Percentiles rank a stretch among this genome's conserved stretches.
These are phyloP conservation scores for Camillea tinctor DNA, from an alignment of 2,329 filamentous ascomycete species.

Conservation along the genomic window DNA sequence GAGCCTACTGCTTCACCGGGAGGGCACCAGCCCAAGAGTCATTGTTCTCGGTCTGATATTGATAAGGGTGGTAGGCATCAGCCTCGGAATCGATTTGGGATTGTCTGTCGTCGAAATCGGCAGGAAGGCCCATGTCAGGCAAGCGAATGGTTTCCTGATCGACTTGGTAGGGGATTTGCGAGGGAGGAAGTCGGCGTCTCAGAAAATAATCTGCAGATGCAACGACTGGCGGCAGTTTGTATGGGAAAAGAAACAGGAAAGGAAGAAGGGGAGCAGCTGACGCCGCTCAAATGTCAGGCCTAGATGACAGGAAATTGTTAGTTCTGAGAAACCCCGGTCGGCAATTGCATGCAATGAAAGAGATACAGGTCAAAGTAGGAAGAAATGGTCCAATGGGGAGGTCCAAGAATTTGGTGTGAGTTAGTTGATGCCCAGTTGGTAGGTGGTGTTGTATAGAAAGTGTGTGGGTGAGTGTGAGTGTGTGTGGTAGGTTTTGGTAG, in stretches of 20 bases:
- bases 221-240: conserved; percentile 15
- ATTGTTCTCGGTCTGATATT: conserved; percentile 85
- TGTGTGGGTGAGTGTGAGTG: no score
- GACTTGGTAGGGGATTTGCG: conserved; percentile 3
- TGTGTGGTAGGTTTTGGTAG: neutral
- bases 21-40: conserved; percentile 89
- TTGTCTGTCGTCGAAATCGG: conserved; percentile 69
- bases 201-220: conserved; percentile 17
- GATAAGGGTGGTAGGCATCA: conserved; percentile 67
- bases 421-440: conserved; percentile 7
- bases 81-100: conserved; percentile 59
- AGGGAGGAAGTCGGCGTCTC: conserved; percentile 18
- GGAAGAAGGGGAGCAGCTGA: conserved; percentile 24
- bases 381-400: conserved; percentile 17
- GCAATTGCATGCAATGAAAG: conserved; percentile 10
- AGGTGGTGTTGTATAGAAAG: conserved; percentile 12
- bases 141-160: conserved; percentile 36
- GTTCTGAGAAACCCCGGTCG: conserved; percentile 9
- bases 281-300: conserved; percentile 26
- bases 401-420: conserved; percentile 6
- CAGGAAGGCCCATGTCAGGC: conserved; percentile 68
- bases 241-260: neutral
- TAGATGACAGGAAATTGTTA: conserved; percentile 21
- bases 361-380: neutral
- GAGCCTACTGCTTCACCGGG: conserved; percentile 81